A percentile compares a stretch with the other conserved stretches of the same genome.
Conservation (phyloP, 148 eudicot genomes). For the Heliosperma pusillum region DNA sequence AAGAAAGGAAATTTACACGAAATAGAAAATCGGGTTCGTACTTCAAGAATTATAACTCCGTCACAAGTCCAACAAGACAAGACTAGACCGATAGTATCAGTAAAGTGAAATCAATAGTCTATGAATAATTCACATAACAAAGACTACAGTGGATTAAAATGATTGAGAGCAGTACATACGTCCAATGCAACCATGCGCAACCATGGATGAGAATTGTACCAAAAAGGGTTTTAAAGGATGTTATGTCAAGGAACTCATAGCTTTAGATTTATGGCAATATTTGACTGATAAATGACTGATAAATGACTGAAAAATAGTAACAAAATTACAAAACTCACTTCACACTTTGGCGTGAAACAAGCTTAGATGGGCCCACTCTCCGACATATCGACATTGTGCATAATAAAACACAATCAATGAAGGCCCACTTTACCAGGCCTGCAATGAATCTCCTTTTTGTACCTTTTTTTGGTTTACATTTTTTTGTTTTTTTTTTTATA, state of each 20-base stretch:
- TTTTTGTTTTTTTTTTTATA: neutral
- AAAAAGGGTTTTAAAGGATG: neutral
- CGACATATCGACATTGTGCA: constrained; percentile 55
- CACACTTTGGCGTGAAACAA: constrained; percentile 42
- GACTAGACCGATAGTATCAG: neutral
- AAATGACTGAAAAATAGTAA: no score
- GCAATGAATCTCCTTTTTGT: constrained; percentile 32
- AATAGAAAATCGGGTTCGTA: no score
- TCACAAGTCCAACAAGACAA: no score
- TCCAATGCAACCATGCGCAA: constrained; percentile 19
- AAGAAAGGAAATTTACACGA: no score
- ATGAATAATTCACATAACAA: neutral
- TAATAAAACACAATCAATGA: constrained; percentile 44
- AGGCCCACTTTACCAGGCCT: constrained; percentile 40
- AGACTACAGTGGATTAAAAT: neutral
- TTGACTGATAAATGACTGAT: no score
- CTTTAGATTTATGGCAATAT: neutral
- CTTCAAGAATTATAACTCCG: no score
- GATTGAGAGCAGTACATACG: neutral
- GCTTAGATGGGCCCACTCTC: constrained; percentile 30
- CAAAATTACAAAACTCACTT: constrained; percentile 39
- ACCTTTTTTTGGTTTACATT: constrained; percentile 11
- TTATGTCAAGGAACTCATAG: neutral
- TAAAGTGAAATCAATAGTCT: neutral
- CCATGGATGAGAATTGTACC: constrained; percentile 2